Base-by-base conservation (phyloP, 805 yeast genomes). In the Wickerhamomyces silvicola region DNA sequence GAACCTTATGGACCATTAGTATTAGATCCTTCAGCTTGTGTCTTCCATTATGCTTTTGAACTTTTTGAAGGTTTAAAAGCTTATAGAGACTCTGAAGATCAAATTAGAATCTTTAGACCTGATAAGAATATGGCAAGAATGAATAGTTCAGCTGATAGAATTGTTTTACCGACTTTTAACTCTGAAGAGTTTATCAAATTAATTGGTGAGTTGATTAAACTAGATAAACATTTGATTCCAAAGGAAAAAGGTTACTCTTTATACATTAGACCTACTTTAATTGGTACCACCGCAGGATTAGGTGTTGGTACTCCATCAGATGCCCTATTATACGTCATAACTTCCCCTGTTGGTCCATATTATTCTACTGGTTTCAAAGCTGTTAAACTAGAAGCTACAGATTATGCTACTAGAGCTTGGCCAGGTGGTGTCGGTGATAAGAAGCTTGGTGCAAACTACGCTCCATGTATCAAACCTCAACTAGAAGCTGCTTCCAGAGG, bases 391-490 rank as follows among this genome's bases (percentile, higher is more conserved):
- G 96, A 90, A 65, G 97, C 97, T 45, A 88, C 96, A 22, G 95
- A 86, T 56, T 78, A 84, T 49, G 95, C 95, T 31, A 88, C 88
- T 21, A 83, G 98, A 68, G 97, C 98, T 19, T 90, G 97, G 97
- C 97, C 97, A 56, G 95, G 95, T 53, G 98, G 97, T 60, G 87
- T 78, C 49, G 98, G 98, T 63, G 82, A 90, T 75, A 81, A 76
- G 62, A 90, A 90, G 64, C 75, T 90, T 52, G 98, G 98, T 61
- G 97, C 95, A 40, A 90, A 90, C 70, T 90, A 90, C 56, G 98
- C 97, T 27, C 97, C 97, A 41, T 84, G 96, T 59, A 77, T 88
- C 52, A 70, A 73, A 56, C 97, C 97, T 20, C 96, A 86, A 65
- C 67, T 73, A 48, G 81, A 84, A 64, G 96, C 97, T 31, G 95